These are phyloP conservation scores for Coemansia sp. DNA, from an alignment of 192 early-diverging fungal species.

Conservation along the genomic window DNA sequence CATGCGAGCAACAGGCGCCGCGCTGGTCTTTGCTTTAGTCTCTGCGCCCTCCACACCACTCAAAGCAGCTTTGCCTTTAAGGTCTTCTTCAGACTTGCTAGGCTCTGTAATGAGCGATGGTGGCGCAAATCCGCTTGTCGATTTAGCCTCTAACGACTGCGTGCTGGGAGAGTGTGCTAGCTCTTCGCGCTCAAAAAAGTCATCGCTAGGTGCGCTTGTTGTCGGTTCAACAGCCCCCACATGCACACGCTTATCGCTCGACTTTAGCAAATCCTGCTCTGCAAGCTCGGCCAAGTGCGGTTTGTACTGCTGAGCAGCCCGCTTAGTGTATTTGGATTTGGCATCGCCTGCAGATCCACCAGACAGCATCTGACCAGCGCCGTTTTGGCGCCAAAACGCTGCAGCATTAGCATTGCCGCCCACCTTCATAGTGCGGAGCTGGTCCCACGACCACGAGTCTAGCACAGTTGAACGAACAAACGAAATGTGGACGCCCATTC, in stretches of 20 bases:
- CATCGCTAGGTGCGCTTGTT: slow-evolving; percentile 5
- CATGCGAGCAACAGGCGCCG: slow-evolving; percentile 33
- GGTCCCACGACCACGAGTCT: slow-evolving; percentile 91
- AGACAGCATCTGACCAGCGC: slow-evolving; percentile 35
- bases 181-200: slow-evolving; percentile 32
- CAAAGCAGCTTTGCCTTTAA: not conserved
- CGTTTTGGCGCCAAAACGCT: slow-evolving; percentile 82
- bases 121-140: slow-evolving; percentile 18
- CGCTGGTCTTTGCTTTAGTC: slow-evolving; percentile 6
- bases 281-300: slow-evolving; percentile 67
- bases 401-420: slow-evolving; percentile 82
- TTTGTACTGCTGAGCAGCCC: slow-evolving; percentile 78
- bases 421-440: slow-evolving; percentile 84
- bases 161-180: slow-evolving; percentile 13
- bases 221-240: slow-evolving; percentile 10
- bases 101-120: slow-evolving; percentile 22
- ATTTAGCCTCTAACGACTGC: not conserved
- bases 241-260: slow-evolving; percentile 36
- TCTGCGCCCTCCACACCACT: not conserved
- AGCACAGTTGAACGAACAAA: slow-evolving; percentile 92
- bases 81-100: slow-evolving; percentile 5
- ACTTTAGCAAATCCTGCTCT: slow-evolving; percentile 61
- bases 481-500: slow-evolving; percentile 95
- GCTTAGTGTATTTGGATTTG: slow-evolving; percentile 78
- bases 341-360: slow-evolving; percentile 62